Percentiles rank a stretch among this genome's conserved stretches.
Evolutionary conservation across 305 asterid genomes (phyloP).

Genomic region (Stenogyne calaminthoides): DNA sequence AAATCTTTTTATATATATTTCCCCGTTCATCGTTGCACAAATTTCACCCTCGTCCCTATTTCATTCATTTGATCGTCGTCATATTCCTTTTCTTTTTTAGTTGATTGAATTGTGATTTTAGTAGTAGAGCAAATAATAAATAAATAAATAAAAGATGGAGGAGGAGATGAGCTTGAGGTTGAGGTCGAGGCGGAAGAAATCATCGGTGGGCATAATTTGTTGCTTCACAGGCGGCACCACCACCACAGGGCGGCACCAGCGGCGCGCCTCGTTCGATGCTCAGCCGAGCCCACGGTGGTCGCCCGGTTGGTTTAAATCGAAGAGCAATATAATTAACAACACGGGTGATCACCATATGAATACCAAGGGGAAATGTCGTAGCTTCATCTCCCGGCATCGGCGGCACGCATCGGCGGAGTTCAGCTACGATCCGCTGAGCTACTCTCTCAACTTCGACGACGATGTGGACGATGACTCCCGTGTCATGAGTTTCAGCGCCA

Average conservation of each 20-base stretch:
- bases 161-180: slow-evolving; percentile 43
- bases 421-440: slow-evolving; percentile 68
- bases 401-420: slow-evolving; percentile 66
- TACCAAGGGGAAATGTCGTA: slow-evolving; percentile 39
- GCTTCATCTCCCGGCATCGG: slow-evolving; percentile 47
- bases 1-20: neutral
- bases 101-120: neutral
- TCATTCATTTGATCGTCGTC: neutral
- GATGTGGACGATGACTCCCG: slow-evolving; percentile 25
- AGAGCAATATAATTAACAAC: neutral
- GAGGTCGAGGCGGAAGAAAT: slow-evolving; percentile 41
- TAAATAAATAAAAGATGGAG: slow-evolving; percentile 20
- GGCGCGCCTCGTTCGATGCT: slow-evolving; percentile 35
- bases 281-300: slow-evolving; percentile 25
- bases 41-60: neutral
- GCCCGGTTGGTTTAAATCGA: slow-evolving; percentile 41
- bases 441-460: slow-evolving; percentile 59
- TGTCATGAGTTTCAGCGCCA: slow-evolving; percentile 38
- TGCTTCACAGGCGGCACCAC: slow-evolving; percentile 43
- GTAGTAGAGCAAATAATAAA: neutral
- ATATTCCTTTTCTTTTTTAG: no score
- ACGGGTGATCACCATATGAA: slow-evolving; percentile 23
- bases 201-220: slow-evolving; percentile 38
- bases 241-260: slow-evolving; percentile 1
- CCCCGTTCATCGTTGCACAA: neutral